Evolutionary conservation across 192 early-diverging fungal genomes (phyloP).

Genomic region (Coemansia sp.): DNA sequence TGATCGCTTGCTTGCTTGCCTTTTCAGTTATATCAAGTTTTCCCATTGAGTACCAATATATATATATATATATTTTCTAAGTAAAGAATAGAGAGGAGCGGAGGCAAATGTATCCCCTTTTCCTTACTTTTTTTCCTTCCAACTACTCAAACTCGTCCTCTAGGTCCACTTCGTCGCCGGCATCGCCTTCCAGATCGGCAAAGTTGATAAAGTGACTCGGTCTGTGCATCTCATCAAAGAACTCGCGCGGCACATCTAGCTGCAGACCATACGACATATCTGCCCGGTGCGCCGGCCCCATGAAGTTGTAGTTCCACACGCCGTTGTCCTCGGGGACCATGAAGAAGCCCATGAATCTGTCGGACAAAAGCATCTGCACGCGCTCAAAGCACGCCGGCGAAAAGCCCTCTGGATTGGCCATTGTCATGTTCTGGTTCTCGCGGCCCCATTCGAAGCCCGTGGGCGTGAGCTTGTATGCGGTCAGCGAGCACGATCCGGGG

Average conservation of each 20-base stretch:
- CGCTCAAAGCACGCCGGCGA: constrained; percentile 86
- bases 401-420: constrained; percentile 81
- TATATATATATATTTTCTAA: too few species aligned
- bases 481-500: constrained; percentile 93
- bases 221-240: constrained; percentile 95
- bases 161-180: constrained; percentile 35
- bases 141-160: constrained; percentile 51
- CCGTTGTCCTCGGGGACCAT: constrained; percentile 94
- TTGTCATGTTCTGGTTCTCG: constrained; percentile 82
- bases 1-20: too few species aligned
- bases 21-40: not conserved
- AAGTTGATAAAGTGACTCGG: constrained; percentile 96
- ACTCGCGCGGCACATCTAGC: constrained; percentile 92
- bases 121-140: not conserved
- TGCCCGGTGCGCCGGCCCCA: constrained; percentile 87
- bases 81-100: too few species aligned
- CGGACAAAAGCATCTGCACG: constrained; percentile 94
- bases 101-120: too few species aligned
- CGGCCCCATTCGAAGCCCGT: constrained; percentile 95
- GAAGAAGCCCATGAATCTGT: constrained; percentile 96
- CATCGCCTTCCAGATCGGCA: constrained; percentile 59
- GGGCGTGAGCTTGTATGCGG: constrained; percentile 95
- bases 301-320: constrained; percentile 99
- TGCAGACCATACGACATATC: constrained; percentile 91
- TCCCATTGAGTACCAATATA: too few species aligned